phyloP scores from a whole-genome alignment of 1,139 yeast species.

The Suhomyces terraborum region DNA sequence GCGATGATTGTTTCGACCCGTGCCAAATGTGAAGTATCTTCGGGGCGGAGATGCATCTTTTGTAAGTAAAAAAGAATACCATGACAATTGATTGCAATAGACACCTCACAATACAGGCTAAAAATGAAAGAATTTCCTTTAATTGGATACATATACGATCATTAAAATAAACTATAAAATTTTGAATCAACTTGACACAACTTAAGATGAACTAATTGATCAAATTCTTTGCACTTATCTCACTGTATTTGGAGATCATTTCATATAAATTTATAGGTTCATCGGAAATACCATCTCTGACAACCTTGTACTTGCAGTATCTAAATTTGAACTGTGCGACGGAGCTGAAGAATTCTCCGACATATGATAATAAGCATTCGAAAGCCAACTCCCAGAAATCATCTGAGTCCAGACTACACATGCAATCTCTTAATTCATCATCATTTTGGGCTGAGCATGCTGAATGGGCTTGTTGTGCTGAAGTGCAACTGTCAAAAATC shows the following conservation, averaged over 20 bases:
- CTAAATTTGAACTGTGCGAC: conserved; percentile 1
- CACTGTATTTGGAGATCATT: neutral
- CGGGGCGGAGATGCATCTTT: too few relatives aligned
- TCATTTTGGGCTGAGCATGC: neutral
- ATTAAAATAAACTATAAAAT: too few relatives aligned
- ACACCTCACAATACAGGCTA: too few relatives aligned
- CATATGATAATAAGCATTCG: neutral
- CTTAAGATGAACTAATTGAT: too few relatives aligned
- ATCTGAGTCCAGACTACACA: neutral
- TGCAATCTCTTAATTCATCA: conserved; percentile 3
- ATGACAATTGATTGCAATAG: too few relatives aligned
- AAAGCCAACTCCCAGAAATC: conserved; percentile 4
- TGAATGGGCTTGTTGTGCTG: neutral
- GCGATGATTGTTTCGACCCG: too few relatives aligned
- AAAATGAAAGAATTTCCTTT: too few relatives aligned
- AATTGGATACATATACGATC: too few relatives aligned
- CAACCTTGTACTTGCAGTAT: conserved; percentile 6
- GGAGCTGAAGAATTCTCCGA: neutral
- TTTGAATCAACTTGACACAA: too few relatives aligned
- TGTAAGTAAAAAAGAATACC: too few relatives aligned
- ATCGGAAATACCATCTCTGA: neutral
- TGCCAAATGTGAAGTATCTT: too few relatives aligned
- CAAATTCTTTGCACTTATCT: too few relatives aligned
- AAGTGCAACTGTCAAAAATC: neutral
- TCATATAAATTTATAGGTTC: conserved; percentile 31